Conservation (phyloP, 1,284 basidiomycete genomes). For the Trichosporon faecale region DNA sequence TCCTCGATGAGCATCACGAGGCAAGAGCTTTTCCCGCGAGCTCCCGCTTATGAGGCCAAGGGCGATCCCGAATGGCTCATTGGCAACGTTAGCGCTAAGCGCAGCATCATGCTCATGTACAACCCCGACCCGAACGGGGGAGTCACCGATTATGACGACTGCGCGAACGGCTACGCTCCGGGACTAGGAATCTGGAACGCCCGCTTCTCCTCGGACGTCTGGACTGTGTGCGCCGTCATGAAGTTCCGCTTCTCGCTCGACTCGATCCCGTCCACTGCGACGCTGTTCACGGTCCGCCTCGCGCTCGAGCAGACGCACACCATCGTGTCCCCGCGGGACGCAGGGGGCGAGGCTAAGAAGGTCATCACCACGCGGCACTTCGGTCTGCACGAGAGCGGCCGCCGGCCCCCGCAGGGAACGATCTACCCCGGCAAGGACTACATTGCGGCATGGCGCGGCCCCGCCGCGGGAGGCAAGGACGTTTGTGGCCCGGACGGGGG, state of each 20-base stretch:
- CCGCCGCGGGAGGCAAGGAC: conserved; percentile 20
- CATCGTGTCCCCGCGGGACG: conserved; percentile 36
- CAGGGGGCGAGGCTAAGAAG: conserved; percentile 19
- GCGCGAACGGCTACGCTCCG: conserved; percentile 23
- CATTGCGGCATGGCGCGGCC: conserved; percentile 33
- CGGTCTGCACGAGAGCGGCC: conserved; percentile 22
- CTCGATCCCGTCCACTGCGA: conserved; percentile 28
- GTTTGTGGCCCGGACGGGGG: conserved; percentile 18
- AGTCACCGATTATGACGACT: conserved; percentile 27
- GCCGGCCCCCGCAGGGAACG: conserved; percentile 20
- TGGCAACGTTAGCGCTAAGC: conserved; percentile 22
- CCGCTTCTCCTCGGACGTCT: conserved; percentile 33
- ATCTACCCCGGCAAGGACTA: conserved; percentile 24
- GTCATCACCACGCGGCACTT: conserved; percentile 22
- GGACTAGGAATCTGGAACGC: conserved; percentile 36
- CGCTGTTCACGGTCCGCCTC: conserved; percentile 39
- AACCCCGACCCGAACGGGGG: conserved; percentile 31
- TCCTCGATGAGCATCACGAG: conserved; percentile 7
- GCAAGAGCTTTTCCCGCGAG: conserved; percentile 8
- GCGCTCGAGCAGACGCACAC: conserved; percentile 35
- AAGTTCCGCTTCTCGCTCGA: conserved; percentile 25
- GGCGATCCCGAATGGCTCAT: conserved; percentile 27
- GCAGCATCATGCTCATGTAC: conserved; percentile 32
- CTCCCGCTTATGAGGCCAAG: background rate
- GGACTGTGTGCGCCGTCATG: conserved; percentile 39